A percentile compares a stretch with the other conserved stretches of the same genome.
Conservation (phyloP, 2,329 filamentous ascomycete species). For the Thyridium curvatum region DNA sequence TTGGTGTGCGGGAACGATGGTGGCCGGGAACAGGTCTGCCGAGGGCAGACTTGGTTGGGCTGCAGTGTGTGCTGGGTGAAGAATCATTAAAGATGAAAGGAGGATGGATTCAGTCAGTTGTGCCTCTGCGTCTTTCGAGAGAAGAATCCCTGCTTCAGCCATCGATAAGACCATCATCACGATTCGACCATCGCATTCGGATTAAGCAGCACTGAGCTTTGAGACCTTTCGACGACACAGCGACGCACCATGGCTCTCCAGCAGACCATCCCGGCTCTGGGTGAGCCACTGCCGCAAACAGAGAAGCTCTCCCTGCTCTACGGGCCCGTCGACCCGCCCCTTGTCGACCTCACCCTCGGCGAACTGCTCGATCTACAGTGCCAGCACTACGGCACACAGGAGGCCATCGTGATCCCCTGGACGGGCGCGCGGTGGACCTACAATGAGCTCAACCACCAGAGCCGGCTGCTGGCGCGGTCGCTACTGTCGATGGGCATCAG, state of each 20-base stretch:
- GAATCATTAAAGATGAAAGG: too few species aligned
- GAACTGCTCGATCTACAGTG: slow-evolving; percentile 68
- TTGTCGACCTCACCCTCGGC: slow-evolving; percentile 66
- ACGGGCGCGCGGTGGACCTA: slow-evolving; percentile 70
- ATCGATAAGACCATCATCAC: too few species aligned
- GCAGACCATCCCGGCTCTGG: slow-evolving; percentile 7
- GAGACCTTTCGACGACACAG: too few species aligned
- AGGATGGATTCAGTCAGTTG: too few species aligned
- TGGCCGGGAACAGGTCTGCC: too few species aligned
- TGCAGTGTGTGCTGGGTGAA: too few species aligned
- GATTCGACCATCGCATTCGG: too few species aligned
- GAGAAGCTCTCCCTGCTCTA: slow-evolving; percentile 54
- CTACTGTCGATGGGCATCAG: slow-evolving; percentile 61
- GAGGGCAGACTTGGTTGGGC: too few species aligned
- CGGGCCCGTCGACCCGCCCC: slow-evolving; percentile 61
- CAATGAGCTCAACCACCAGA: slow-evolving; percentile 56
- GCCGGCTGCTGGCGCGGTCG: slow-evolving; percentile 55
- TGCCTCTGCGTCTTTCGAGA: too few species aligned
- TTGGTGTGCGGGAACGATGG: too few species aligned
- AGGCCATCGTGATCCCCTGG: slow-evolving; percentile 71
- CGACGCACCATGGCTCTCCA: neutral
- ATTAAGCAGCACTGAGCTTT: too few species aligned
- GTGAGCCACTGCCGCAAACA: slow-evolving; percentile 17
- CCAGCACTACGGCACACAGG: slow-evolving; percentile 55
- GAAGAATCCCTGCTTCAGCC: too few species aligned